Base-by-base conservation (phyloP, 2,329 filamentous ascomycete species). In the Pseudogymnoascus sp. region DNA sequence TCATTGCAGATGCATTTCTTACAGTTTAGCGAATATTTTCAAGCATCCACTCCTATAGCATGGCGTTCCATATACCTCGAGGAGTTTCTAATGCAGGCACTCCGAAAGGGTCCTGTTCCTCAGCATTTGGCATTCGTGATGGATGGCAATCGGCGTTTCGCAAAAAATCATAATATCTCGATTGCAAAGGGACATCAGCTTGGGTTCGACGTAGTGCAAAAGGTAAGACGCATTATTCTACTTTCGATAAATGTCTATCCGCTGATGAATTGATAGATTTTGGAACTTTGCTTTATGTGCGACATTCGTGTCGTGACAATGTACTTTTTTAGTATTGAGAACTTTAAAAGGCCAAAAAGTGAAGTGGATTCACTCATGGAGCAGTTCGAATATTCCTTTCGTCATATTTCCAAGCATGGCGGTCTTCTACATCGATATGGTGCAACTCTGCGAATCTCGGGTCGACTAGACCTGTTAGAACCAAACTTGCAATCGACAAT, bases 61-160 rank as follows among this genome's bases (percentile, higher is more conserved):
- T 84, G 87, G 70, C 6, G 3, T 28, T 28, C 26, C 26, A 3
- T 28, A 28, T 6, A 6, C 26, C 78, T 95, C n/a, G 86, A 90
- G 66, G 89, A 95, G 73, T 79, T 96, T 60, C 81, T 96, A 67
- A 92, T 97, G 69, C 90, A 90, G 63, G 89, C 91, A 53, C 78
- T 97, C 56, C 88, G 87, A 72, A 92, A 96, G 75, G 93, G 93
- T 0, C 90, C 91, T 1, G 87, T 97, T 59, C 93, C 93, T 4
- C 87, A 89, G 72, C 93, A 97, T 84, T 85, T 97, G 65, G 93
- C 93, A 14, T 97, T 97, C 72, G 92, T 96, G 70, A 97, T 97
- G 93, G 93, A 97, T 73, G 93, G 93, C 63, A 97, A 97, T 77
- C 81, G 93, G 70, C 88, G 93, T 59, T 97, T 93, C 78, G 93